Conservation (phyloP, 139 green algal genomes). For the Picochlorum sp. region DNA sequence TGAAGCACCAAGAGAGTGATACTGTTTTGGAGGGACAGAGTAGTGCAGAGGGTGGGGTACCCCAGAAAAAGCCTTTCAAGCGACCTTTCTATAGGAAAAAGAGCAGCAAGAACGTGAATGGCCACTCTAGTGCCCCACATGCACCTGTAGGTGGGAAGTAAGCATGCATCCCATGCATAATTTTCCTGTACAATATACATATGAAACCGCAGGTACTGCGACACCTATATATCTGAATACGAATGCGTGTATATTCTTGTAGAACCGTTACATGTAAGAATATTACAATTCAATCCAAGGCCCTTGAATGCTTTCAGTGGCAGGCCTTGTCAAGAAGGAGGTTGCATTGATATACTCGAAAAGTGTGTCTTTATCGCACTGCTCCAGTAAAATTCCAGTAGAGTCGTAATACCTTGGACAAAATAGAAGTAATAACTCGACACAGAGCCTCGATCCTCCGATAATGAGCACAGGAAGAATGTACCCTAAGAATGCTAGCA, state of each 20-base stretch:
- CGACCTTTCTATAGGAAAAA: too few relatives aligned
- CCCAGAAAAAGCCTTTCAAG: too few relatives aligned
- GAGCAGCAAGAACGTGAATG: too few relatives aligned
- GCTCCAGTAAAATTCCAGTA: slow-evolving; percentile 22
- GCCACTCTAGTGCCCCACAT: too few relatives aligned
- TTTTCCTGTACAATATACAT: too few relatives aligned
- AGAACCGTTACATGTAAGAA: not conserved
- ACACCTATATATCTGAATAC: too few relatives aligned
- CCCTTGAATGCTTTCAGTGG: not conserved
- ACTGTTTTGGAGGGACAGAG: too few relatives aligned
- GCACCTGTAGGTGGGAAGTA: too few relatives aligned
- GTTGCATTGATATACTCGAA: slow-evolving; percentile 16
- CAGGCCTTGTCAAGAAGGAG: not conserved
- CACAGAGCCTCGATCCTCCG: slow-evolving; percentile 11
- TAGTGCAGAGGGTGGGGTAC: too few relatives aligned
- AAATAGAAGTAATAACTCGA: slow-evolving; percentile 21
- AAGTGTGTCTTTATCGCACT: slow-evolving; percentile 26
- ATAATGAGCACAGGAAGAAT: slow-evolving; percentile 9
- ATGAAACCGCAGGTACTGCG: too few relatives aligned
- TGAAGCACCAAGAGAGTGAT: too few relatives aligned
- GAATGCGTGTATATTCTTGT: not conserved
- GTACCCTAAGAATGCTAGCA: not conserved
- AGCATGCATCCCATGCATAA: too few relatives aligned
- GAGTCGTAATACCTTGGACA: slow-evolving; percentile 12
- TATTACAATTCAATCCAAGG: not conserved